Evolutionary conservation across 257 asterid genomes (phyloP), one percentile per base, ranked within the genome.

Genomic region (Fraxinus pennsylvanica): DNA sequence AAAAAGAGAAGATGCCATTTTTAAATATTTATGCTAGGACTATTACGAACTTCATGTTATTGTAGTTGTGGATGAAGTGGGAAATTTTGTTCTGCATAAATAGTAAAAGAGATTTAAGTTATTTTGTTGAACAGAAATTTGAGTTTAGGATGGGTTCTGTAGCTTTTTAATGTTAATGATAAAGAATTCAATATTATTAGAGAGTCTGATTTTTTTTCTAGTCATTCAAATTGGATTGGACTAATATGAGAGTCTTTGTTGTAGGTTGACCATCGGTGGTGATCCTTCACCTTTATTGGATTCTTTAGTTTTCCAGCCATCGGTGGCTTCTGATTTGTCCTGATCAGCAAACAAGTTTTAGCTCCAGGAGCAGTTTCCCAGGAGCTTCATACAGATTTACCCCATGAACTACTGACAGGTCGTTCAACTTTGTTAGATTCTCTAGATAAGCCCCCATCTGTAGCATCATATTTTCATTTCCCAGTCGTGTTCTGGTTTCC

Each of bases 331-430:
- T 7, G 78, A 9, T 71, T 74, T 72, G 63, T 72, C 72, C 81
- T 78, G 72, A 21, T 52, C 79, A 38, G 71, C 84, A 59, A 85
- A 77, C 41, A 83, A 76, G 66, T 78, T 78, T 61, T 57, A 72
- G 73, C 76, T 68, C 72, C 91, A 4, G 82, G 33, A 43, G 87
- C 79, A 22, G 76, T 43, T 79, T 57, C 87, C 90, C 91, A 85
- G 12, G 92, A 83, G 82, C 85, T 80, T 67, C 84, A 61, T 61
- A 80, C 78, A 41, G 85, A 79, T 77, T 81, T 81, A 14, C 82
- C 88, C 87, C 85, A 83, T 0, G 82, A 73, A 76, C 72, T 9
- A 1, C 45, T 84, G 59, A 81, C 76, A 14, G 71, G 29, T 10
- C 82, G 86, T 33, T 63, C 80, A 15, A 71, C 84, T 73, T 76